These are phyloP conservation scores for Globisporangium iwayamae DNA, from an alignment of 352 stramenopile species.

Conservation along the genomic window DNA sequence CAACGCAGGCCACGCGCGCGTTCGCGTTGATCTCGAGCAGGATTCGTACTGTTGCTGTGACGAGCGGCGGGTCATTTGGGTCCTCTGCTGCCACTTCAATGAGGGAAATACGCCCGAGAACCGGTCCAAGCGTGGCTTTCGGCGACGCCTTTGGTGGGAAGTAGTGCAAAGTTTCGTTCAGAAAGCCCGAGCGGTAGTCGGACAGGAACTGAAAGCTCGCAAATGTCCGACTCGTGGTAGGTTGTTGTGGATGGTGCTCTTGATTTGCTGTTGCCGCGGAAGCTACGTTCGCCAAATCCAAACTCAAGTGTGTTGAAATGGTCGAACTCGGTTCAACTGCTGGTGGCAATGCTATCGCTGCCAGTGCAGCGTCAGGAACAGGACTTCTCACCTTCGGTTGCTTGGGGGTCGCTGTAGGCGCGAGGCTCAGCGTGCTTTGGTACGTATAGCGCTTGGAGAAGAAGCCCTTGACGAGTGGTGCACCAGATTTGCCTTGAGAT, in stretches of 20 bases:
- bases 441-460: slow-evolving; percentile 81
- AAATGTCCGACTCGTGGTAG: slow-evolving; percentile 24
- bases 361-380: background rate
- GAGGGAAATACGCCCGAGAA: slow-evolving; percentile 44
- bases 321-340: background rate
- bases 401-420: background rate
- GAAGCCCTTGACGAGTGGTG: slow-evolving; percentile 32
- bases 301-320: background rate
- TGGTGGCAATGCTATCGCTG: background rate
- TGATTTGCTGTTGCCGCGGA: background rate
- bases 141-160: slow-evolving; percentile 42
- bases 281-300: background rate
- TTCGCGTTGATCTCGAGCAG: slow-evolving; percentile 63
- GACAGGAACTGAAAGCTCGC: slow-evolving; percentile 55
- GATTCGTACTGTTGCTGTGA: slow-evolving; percentile 36
- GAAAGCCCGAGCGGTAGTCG: slow-evolving; percentile 45
- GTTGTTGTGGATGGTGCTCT: background rate
- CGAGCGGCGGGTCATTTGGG: slow-evolving; percentile 9
- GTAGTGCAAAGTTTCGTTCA: slow-evolving; percentile 50
- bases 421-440: slow-evolving; percentile 23
- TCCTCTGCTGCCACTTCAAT: slow-evolving; percentile 4
- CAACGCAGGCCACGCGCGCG: slow-evolving; percentile 48
- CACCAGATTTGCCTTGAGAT: background rate
- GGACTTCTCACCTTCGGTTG: slow-evolving; percentile 2
- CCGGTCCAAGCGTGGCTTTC: slow-evolving; percentile 47